A percentile compares a stretch with the other conserved stretches of the same genome.
Conservation (phyloP, 257 asterid genomes). For the Solanum appendiculatum region DNA sequence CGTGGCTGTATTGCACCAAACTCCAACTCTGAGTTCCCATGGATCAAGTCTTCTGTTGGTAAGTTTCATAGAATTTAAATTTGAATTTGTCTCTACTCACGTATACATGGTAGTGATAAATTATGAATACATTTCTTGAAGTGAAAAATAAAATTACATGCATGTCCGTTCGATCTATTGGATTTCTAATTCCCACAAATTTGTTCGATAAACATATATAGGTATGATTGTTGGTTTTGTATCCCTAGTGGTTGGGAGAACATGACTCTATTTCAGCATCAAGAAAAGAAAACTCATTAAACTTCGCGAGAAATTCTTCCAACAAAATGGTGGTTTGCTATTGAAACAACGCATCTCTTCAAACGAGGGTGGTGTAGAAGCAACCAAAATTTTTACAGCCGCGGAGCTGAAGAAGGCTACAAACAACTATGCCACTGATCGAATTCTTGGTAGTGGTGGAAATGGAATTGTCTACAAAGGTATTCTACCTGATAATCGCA, state of each 20-base stretch:
- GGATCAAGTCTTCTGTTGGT: conserved; percentile 27
- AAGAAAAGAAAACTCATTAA: conserved; percentile 32
- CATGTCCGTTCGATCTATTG: not conserved
- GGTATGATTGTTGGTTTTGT: conserved; percentile 59
- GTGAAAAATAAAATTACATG: no score
- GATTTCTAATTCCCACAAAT: no score
- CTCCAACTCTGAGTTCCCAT: conserved; percentile 29
- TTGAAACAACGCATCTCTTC: conserved; percentile 45
- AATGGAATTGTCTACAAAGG: conserved; percentile 54
- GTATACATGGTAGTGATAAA: no score
- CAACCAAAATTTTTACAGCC: not conserved
- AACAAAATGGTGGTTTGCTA: conserved; percentile 61
- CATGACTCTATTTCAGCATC: conserved; percentile 42
- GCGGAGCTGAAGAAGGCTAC: not conserved
- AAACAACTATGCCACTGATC: conserved; percentile 21
- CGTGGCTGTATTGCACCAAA: conserved; percentile 25
- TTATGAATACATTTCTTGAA: no score
- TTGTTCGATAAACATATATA: conserved; percentile 12
- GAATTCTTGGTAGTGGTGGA: conserved; percentile 56
- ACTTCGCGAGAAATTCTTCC: conserved; percentile 51
- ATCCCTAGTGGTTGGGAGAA: conserved; percentile 28
- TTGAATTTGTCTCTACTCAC: no score
- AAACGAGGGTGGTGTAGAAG: conserved; percentile 21
- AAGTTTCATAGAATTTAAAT: not conserved
- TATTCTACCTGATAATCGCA: conserved; percentile 10